Conservation (phyloP, 306 rosid species). For the Spatholobus suberectus region DNA sequence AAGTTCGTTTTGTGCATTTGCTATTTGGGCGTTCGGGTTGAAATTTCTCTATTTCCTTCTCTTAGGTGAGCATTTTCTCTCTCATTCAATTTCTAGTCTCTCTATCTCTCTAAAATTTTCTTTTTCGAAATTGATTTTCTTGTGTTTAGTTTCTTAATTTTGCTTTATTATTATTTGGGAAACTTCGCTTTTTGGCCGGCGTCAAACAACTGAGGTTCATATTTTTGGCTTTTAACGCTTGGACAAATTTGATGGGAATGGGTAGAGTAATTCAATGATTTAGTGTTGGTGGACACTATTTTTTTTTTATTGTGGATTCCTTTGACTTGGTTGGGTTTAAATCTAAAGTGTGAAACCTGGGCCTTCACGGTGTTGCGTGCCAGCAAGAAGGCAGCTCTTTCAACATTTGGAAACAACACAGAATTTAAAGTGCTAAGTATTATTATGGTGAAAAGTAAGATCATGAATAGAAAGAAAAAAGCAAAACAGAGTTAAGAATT, state of each 20-base stretch:
- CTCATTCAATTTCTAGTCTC: too few species aligned
- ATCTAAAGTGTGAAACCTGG: conserved; percentile 39
- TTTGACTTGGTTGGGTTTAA: conserved; percentile 26
- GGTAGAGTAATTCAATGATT: conserved; percentile 25
- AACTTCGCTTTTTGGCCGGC: background rate
- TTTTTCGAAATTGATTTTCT: background rate
- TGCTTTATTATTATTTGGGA: background rate
- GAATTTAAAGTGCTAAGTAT: background rate
- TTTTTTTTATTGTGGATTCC: background rate
- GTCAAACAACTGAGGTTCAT: background rate
- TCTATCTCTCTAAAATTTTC: too few species aligned
- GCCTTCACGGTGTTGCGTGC: conserved; percentile 37
- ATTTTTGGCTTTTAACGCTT: background rate
- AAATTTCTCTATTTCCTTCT: too few species aligned
- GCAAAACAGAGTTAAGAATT: background rate
- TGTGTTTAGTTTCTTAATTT: background rate
- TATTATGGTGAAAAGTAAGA: background rate
- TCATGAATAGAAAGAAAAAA: background rate
- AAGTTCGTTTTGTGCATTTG: too few species aligned
- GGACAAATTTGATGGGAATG: conserved; percentile 21
- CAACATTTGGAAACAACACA: background rate
- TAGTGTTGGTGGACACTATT: conserved; percentile 9
- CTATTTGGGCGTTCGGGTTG: too few species aligned
- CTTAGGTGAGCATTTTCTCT: too few species aligned
- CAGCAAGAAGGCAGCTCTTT: conserved; percentile 37